phyloP scores from a whole-genome alignment of 768 basidiomycete genomes.

The Russula brevipes region DNA sequence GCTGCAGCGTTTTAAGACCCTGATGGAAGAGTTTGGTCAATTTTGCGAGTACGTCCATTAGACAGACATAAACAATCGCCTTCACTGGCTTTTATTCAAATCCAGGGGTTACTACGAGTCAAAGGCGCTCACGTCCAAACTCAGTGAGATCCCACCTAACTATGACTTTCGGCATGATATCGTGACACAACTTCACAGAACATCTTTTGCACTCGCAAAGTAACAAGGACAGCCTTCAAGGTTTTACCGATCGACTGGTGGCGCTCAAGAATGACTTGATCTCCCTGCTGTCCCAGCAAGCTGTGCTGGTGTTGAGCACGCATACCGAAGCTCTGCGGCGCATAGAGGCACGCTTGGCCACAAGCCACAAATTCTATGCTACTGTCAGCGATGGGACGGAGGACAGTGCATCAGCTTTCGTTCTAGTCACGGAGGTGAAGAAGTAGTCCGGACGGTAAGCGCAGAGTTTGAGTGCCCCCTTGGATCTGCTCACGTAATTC shows the following conservation, averaged over 20 bases:
- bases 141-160: conserved; percentile 1
- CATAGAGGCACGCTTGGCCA: conserved; percentile 7
- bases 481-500: neutral
- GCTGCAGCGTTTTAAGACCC: neutral
- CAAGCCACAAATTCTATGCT: neutral
- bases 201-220: conserved; percentile 9
- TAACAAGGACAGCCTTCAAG: conserved; percentile 2
- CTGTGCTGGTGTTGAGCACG: conserved; percentile 5
- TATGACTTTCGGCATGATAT: neutral
- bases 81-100: neutral
- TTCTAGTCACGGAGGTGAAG: conserved; percentile 16
- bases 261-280: conserved; percentile 9
- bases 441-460: conserved; percentile 10
- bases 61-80: neutral
- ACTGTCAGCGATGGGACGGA: neutral
- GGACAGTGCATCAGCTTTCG: conserved; percentile 8
- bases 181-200: neutral
- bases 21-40: conserved; percentile 20
- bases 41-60: conserved; percentile 16
- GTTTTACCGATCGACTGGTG: neutral
- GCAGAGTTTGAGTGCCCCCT: neutral
- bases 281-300: conserved; percentile 13
- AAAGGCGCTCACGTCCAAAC: conserved; percentile 15
- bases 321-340: conserved; percentile 10
- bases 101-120: conserved; percentile 13